Conservation (phyloP, 1,284 basidiomycete genomes). For the Psilocybe mexicana region DNA sequence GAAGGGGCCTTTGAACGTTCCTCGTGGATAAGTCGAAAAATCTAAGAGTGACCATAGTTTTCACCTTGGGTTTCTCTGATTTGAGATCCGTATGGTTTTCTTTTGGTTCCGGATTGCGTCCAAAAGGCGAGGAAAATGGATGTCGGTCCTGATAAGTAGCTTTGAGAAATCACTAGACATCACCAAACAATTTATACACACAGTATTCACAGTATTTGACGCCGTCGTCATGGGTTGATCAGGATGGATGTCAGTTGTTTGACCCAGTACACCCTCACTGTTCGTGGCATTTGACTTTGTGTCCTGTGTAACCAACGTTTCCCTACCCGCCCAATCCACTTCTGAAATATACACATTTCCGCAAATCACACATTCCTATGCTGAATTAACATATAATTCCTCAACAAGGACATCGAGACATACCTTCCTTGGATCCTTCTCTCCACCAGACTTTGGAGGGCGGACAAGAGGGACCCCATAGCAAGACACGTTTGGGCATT, state of each 20-base stretch:
- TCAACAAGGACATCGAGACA: slow-evolving; percentile 1
- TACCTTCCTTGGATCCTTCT: slow-evolving; percentile 67
- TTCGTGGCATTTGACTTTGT: neutral
- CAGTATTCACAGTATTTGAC: neutral
- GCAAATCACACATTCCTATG: slow-evolving; percentile 79
- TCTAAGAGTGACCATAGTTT: neutral
- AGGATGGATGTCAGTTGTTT: slow-evolving; percentile 5
- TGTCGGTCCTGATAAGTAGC: neutral
- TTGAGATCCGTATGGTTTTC: neutral
- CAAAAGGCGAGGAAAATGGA: slow-evolving; percentile 13
- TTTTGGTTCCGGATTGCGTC: neutral
- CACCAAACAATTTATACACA: neutral
- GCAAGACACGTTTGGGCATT: slow-evolving; percentile 68
- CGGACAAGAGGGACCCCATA: slow-evolving; percentile 75
- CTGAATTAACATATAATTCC: slow-evolving; percentile 5
- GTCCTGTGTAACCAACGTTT: slow-evolving; percentile 39
- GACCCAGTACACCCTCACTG: neutral
- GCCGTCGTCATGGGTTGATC: neutral
- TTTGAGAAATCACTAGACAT: neutral
- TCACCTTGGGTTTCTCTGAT: neutral
- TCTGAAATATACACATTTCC: slow-evolving; percentile 59
- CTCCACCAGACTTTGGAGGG: slow-evolving; percentile 62
- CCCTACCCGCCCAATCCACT: slow-evolving; percentile 49
- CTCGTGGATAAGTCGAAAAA: neutral
- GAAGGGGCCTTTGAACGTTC: neutral